Base-by-base conservation (phyloP, 257 asterid genomes). In the Coffea eugenioides region DNA sequence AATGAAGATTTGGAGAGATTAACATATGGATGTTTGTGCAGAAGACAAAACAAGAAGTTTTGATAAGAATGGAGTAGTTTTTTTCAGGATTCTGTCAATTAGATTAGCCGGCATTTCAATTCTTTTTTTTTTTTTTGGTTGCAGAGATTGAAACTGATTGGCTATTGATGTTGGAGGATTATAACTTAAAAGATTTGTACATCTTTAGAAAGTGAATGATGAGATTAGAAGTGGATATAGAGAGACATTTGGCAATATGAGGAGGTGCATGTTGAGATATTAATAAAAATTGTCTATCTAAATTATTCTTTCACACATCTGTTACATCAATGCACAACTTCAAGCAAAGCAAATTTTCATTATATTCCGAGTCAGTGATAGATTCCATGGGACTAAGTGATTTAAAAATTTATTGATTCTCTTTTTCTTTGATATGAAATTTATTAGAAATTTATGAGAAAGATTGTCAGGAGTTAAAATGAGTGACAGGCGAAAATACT, bases 81-180 rank as follows among this genome's bases (percentile, higher is more conserved):
- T n/a, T 90, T 87, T 72, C 84, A 81, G 93, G 93, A 86, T 77
- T 88, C 83, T 43, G 82, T 82, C 62, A 79, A 73, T 85, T 72
- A 82, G 82, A 82, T 76, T 85, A 74, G 84, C 88, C 84, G 82
- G 83, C 85, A 73, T 69, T 65, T 2, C 21, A 3, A 41, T 52
- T 31, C 34, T 0, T 31, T 31, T 31, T 31, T 31, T 31, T n/a
- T 31, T 31, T 31, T 31, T 31, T 31, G 34, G 34, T 31, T 31
- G 34, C 34, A 31, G 34, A 31, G 34, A 31, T 31, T 31, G 34
- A 31, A n/a, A 75, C 81, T 68, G 68, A 67, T 71, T 77, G 68
- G 54, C 74, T 43, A 20, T 77, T 77, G 69, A 67, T 68, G 81
- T 68, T 67, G 74, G 73, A 27, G 48, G 31, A 16, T 46, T 10